Percentiles rank a stretch among this genome's conserved stretches.
These are phyloP conservation scores for Ceratobasidium sp. DNA, from an alignment of 1,284 basidiomycete genomes.

Conservation along the genomic window DNA sequence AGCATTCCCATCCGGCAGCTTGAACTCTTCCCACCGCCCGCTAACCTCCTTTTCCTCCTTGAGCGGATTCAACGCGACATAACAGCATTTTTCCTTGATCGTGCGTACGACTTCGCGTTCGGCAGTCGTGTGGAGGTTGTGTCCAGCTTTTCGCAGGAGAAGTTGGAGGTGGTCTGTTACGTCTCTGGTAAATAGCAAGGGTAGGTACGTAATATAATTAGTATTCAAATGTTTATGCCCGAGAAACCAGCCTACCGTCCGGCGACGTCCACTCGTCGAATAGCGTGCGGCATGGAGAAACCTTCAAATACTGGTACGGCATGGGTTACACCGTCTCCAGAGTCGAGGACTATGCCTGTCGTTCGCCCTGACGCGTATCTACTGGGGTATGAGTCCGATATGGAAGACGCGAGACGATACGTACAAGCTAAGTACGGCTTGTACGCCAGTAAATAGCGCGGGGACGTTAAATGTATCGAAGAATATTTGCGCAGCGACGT, in stretches of 20 bases:
- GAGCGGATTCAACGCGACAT: conserved; percentile 86
- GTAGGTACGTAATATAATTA: too few relatives aligned
- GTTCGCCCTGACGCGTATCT: conserved; percentile 99
- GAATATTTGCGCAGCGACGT: conserved; percentile 96
- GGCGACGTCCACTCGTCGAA: conserved; percentile 93
- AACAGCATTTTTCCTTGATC: conserved; percentile 99
- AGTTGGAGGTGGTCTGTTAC: conserved; percentile 97
- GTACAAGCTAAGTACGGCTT: conserved; percentile 97
- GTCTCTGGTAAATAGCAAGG: conserved; percentile 58
- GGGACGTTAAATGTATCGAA: conserved; percentile 99
- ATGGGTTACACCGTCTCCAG: conserved; percentile 98
- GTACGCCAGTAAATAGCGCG: conserved; percentile 94
- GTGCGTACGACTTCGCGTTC: conserved; percentile 97
- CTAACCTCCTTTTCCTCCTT: conserved; percentile 93
- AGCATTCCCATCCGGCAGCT: conserved; percentile 93
- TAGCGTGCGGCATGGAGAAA: conserved; percentile 98
- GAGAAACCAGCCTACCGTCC: conserved; percentile 85
- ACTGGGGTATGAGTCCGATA: too few relatives aligned
- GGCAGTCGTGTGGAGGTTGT: conserved; percentile 94
- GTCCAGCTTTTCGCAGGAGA: conserved; percentile 91
- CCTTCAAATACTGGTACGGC: conserved; percentile 99
- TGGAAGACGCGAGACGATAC: too few relatives aligned
- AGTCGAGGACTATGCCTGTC: conserved; percentile 98
- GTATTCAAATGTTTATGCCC: too few relatives aligned
- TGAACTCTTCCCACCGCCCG: conserved; percentile 86